These are phyloP conservation scores for Berberis thunbergii DNA, from an alignment of 164 flowering plant species.

Conservation along the genomic window DNA sequence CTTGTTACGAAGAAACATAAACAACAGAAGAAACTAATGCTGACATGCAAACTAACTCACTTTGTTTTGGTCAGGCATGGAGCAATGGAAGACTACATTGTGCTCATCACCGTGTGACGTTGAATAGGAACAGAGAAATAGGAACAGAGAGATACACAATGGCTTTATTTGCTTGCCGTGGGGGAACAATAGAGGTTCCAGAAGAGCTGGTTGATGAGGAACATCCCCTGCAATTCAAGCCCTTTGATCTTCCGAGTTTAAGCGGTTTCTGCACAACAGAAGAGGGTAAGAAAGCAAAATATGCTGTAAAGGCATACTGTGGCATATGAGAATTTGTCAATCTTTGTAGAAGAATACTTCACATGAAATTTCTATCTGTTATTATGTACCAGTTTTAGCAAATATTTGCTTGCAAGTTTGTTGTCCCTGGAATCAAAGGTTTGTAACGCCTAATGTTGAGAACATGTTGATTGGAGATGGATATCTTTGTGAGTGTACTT, in stretches of 20 bases:
- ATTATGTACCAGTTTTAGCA: too few relatives aligned
- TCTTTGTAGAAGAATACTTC: too few relatives aligned
- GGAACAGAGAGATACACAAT: constrained; percentile 30
- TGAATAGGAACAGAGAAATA: constrained; percentile 33
- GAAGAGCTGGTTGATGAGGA: constrained; percentile 55
- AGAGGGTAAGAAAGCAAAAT: too few relatives aligned
- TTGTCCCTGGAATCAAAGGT: too few relatives aligned
- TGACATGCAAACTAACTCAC: background rate
- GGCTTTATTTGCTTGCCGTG: constrained; percentile 37
- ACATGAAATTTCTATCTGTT: too few relatives aligned
- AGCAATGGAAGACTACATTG: constrained; percentile 42
- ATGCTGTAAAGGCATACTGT: too few relatives aligned
- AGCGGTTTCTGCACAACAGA: too few relatives aligned
- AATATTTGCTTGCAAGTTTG: too few relatives aligned
- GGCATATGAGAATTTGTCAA: too few relatives aligned
- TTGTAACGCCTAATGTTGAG: too few relatives aligned
- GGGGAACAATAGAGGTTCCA: constrained; percentile 21
- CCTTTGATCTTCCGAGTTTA: constrained; percentile 32
- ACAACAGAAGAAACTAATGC: background rate
- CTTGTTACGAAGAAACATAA: background rate
- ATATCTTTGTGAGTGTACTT: too few relatives aligned
- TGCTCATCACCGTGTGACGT: constrained; percentile 47
- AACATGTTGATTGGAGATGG: too few relatives aligned
- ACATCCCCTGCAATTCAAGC: constrained; percentile 49
- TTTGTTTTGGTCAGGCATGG: constrained; percentile 31